Conservation (phyloP, 768 basidiomycete species). For the Boletus pseudopeckii region DNA sequence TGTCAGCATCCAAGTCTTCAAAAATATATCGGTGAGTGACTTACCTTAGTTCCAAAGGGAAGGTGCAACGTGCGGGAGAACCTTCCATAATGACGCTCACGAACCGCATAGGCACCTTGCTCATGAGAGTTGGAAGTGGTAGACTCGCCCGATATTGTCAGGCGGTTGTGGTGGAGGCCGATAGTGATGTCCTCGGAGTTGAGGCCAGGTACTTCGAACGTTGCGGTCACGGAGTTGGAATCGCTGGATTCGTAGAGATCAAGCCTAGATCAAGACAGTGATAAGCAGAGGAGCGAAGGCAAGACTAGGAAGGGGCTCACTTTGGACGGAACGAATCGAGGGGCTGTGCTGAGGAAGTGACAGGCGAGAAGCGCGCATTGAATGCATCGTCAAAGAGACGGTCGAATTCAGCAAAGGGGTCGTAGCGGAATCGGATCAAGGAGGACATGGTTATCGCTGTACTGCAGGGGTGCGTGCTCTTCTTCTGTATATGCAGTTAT, state of each 20-base stretch:
- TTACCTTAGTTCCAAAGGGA: slow-evolving; percentile 43
- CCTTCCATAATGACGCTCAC: slow-evolving; percentile 42
- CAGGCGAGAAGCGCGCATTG: slow-evolving; percentile 5
- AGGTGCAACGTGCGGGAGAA: slow-evolving; percentile 43
- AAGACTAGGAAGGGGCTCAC: neutral
- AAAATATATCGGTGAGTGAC: neutral
- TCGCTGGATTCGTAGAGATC: slow-evolving; percentile 44
- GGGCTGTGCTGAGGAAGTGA: neutral
- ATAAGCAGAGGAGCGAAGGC: neutral
- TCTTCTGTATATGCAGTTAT: too few species aligned
- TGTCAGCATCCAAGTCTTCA: neutral
- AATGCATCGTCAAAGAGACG: slow-evolving; percentile 1
- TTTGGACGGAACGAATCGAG: slow-evolving; percentile 15
- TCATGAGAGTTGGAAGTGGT: slow-evolving; percentile 33
- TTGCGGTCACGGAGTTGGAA: slow-evolving; percentile 38
- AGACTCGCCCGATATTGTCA: slow-evolving; percentile 48
- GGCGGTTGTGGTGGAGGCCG: slow-evolving; percentile 38
- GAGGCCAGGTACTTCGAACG: slow-evolving; percentile 52
- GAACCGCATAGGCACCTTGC: slow-evolving; percentile 39
- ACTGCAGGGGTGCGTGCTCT: too few species aligned
- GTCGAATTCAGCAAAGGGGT: neutral
- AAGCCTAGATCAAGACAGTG: slow-evolving; percentile 28
- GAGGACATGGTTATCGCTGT: neutral
- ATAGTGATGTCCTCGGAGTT: slow-evolving; percentile 47
- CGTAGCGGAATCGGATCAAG: slow-evolving; percentile 8